These are phyloP conservation scores for Candida glucosophila DNA, from an alignment of 1,139 yeast species.

Conservation along the genomic window DNA sequence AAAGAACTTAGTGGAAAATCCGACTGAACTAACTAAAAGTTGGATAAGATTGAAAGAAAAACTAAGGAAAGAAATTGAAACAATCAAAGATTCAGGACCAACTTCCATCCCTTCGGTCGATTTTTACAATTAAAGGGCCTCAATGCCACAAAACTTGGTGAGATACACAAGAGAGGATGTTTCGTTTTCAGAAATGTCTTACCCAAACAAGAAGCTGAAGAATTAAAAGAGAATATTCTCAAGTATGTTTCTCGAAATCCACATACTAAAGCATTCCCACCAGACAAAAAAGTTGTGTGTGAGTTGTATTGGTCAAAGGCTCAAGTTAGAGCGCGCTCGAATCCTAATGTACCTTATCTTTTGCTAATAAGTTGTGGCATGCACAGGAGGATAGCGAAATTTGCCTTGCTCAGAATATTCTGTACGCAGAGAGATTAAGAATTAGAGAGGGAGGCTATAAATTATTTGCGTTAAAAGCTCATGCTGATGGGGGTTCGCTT, in stretches of 20 bases:
- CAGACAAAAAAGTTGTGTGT: slow-evolving; percentile 12
- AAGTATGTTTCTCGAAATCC: slow-evolving; percentile 12
- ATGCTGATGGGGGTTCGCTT: slow-evolving; percentile 37
- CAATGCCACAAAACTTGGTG: slow-evolving; percentile 7
- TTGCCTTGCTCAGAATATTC: slow-evolving; percentile 16
- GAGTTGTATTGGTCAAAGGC: slow-evolving; percentile 27
- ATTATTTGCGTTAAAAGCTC: slow-evolving; percentile 19
- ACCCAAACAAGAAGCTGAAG: slow-evolving; percentile 15
- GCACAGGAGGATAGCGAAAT: slow-evolving; percentile 13
- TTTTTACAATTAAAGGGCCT: slow-evolving; percentile 8
- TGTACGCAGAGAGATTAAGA: slow-evolving; percentile 33
- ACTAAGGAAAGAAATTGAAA: slow-evolving; percentile 12
- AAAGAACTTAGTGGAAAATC: slow-evolving; percentile 12
- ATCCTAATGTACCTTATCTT: slow-evolving; percentile 26
- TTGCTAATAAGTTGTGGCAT: slow-evolving; percentile 26
- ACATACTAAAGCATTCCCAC: slow-evolving; percentile 13
- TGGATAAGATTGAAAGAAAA: slow-evolving; percentile 16
- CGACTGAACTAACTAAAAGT: slow-evolving; percentile 12
- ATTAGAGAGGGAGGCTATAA: slow-evolving; percentile 34
- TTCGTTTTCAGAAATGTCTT: slow-evolving; percentile 21
- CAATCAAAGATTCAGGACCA: slow-evolving; percentile 11
- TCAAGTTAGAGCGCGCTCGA: slow-evolving; percentile 33
- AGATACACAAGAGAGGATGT: slow-evolving; percentile 14
- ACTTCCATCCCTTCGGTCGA: slow-evolving; percentile 12
- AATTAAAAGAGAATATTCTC: slow-evolving; percentile 11